Conservation (phyloP, 108 stramenopile species). For the Stephanodiscus minutulus region DNA sequence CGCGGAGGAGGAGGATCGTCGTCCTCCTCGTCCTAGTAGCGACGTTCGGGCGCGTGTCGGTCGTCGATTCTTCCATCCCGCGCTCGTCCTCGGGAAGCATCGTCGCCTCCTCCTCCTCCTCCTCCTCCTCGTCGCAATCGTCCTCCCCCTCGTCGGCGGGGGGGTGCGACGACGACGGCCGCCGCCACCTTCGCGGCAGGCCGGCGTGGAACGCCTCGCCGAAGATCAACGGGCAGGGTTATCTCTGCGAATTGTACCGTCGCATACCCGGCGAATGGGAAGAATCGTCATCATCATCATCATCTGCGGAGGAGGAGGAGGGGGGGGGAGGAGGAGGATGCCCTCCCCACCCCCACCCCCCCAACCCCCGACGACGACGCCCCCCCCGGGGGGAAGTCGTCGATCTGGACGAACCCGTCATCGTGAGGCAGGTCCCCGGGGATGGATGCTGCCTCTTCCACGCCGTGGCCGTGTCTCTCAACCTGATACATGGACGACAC, state of each 20-base stretch:
- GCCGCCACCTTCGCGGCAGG: neutral
- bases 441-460: slow-evolving; percentile 94
- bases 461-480: slow-evolving; percentile 51
- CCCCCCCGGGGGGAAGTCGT: neutral
- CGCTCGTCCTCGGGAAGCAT: neutral
- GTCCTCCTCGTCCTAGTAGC: neutral
- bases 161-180: neutral
- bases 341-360: neutral
- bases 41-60: neutral
- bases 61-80: slow-evolving; percentile 2
- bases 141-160: neutral
- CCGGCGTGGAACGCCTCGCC: slow-evolving; percentile 77
- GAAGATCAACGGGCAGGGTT: slow-evolving; percentile 74
- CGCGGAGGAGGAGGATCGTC: too few relatives aligned
- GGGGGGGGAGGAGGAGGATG: neutral
- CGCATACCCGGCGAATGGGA: slow-evolving; percentile 81
- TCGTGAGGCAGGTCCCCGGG: slow-evolving; percentile 91
- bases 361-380: too few relatives aligned
- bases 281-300: slow-evolving; percentile 36
- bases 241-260: slow-evolving; percentile 52
- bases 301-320: too few relatives aligned
- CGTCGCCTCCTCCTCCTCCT: neutral
- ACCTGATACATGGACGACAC: slow-evolving; percentile 53
- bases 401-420: slow-evolving; percentile 37
- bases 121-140: neutral